Evolutionary conservation across 805 yeast species (phyloP).

Genomic region (Monosporozyma servazzii): DNA sequence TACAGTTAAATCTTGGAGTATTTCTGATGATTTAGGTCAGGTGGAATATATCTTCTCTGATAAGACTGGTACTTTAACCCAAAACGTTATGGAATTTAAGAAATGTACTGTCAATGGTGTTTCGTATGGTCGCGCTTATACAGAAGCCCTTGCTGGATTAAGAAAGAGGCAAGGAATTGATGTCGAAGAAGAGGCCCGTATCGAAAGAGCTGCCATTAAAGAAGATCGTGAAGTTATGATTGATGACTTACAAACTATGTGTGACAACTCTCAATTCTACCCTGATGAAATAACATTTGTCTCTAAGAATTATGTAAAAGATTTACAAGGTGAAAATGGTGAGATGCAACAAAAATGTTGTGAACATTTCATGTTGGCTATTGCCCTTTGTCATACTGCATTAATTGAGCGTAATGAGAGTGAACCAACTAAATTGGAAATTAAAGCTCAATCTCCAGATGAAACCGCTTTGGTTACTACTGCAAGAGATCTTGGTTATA

Average conservation of each 20-base stretch:
- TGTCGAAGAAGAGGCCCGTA: slow-evolving; percentile 49
- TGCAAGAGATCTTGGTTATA: slow-evolving; percentile 70
- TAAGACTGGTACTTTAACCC: slow-evolving; percentile 78
- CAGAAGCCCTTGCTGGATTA: slow-evolving; percentile 75
- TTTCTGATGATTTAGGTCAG: slow-evolving; percentile 81
- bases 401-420: slow-evolving; percentile 57
- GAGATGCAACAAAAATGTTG: slow-evolving; percentile 44
- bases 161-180: slow-evolving; percentile 71
- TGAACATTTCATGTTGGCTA: slow-evolving; percentile 68
- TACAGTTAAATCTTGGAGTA: slow-evolving; percentile 77
- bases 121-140: slow-evolving; percentile 70
- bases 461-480: slow-evolving; percentile 82
- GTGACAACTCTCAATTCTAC: slow-evolving; percentile 34
- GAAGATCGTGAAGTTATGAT: slow-evolving; percentile 54
- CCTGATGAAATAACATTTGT: slow-evolving; percentile 63
- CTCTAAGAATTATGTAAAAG: slow-evolving; percentile 54
- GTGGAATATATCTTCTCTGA: slow-evolving; percentile 79
- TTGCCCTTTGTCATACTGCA: slow-evolving; percentile 75
- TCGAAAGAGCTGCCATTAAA: slow-evolving; percentile 45
- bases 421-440: slow-evolving; percentile 44
- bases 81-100: slow-evolving; percentile 79
- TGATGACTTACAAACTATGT: slow-evolving; percentile 32
- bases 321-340: slow-evolving; percentile 41
- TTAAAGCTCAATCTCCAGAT: slow-evolving; percentile 80
- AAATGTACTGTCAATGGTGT: slow-evolving; percentile 70